Evolutionary conservation across 352 stramenopile genomes (phyloP).

Genomic region (Phytophthora colocasiae): DNA sequence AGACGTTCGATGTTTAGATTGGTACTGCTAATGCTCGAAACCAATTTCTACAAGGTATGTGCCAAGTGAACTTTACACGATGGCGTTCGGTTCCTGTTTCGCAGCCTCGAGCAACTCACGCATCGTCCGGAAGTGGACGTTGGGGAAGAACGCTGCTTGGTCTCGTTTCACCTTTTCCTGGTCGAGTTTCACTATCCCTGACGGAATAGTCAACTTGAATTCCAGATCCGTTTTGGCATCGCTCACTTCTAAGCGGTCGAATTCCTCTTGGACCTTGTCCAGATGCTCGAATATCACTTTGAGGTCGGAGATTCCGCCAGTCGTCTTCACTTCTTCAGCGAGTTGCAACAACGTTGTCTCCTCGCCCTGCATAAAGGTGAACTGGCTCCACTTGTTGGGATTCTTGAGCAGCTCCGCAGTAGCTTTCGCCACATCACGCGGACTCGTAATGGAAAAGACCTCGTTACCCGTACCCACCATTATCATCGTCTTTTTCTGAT

Average conservation of each 20-base stretch:
- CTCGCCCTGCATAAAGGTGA: slow-evolving; percentile 41
- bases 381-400: slow-evolving; percentile 36
- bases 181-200: slow-evolving; percentile 24
- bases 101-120: no score
- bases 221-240: slow-evolving; percentile 8
- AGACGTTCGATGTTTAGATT: slow-evolving; percentile 7
- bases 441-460: slow-evolving; percentile 30
- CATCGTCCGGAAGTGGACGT: slow-evolving; percentile 32
- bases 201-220: slow-evolving; percentile 35
- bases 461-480: slow-evolving; percentile 46
- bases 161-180: slow-evolving; percentile 37
- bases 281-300: slow-evolving; percentile 31
- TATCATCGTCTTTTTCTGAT: slow-evolving; percentile 35
- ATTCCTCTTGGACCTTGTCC: slow-evolving; percentile 16
- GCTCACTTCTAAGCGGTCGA: slow-evolving; percentile 15
- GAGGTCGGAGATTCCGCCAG: slow-evolving; percentile 28
- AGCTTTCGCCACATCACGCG: slow-evolving; percentile 33
- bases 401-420: slow-evolving; percentile 31
- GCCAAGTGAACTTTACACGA: neutral
- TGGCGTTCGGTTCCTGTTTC: neutral
- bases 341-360: slow-evolving; percentile 45
- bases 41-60: no score
- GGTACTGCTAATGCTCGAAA: no score
- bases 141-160: slow-evolving; percentile 34
- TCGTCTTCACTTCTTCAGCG: slow-evolving; percentile 32